Evolutionary conservation across 306 rosid genomes (phyloP), one percentile per base, ranked within the genome.

Genomic region (Argentina anserina): DNA sequence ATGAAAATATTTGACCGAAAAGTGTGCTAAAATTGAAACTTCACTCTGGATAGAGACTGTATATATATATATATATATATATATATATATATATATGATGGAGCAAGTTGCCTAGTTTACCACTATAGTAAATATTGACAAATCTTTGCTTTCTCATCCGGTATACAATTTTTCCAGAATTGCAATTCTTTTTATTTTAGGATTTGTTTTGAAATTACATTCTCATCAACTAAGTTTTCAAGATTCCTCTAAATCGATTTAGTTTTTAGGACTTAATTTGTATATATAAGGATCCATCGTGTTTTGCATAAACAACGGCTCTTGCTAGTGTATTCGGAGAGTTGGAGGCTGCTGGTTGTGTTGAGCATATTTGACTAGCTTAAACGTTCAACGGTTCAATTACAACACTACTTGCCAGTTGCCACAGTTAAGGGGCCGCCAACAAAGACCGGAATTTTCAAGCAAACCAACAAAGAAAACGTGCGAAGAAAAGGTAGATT

Each of bases 381-480:
- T 53, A 1, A 8, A 7, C 25, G 7, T 56, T 56, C 62, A 12
- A 56, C 4, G 12, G 7, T 56, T 56, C 62, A 12, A 56, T 2
- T 37, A 17, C 53, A 39, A 26, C 42, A 15, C 33, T 46, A 25
- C 58, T 26, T 15, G 26, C 25, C 31, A 20, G 9, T 46, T 29
- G 72, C 59, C 37, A 46, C 9, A 28, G 60, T 5, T n/a, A 5
- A 6, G 33, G 25, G 10, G 18, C 56, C 76, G 91, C 87, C 81
- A 79, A 77, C 87, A 88, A 89, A 71, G 42, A 61, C 52, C 37
- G 65, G 41, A 39, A 29, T 52, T 63, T 40, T 28, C 21, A 12
- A 43, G 7, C 47, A 11, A 53, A 49, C 62, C 6, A 66, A 56
- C 75, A 75, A 75, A 58, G 65, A 18, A 71, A 67, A 76, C 68